Conservation (phyloP, 257 asterid species). For the Nicotiana knightiana region DNA sequence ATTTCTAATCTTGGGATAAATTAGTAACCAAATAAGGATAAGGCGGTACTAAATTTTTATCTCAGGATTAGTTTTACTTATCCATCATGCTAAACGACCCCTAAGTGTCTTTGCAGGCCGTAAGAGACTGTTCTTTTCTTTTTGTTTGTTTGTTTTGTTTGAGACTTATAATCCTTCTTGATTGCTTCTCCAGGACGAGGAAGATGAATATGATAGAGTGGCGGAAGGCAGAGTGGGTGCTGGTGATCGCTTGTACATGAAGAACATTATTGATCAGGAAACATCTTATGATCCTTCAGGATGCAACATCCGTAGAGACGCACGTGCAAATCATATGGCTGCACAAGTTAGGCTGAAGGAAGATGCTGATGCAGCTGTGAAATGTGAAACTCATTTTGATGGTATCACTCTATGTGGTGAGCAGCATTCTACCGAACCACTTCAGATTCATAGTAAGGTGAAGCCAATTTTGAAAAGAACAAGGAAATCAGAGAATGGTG, state of each 20-base stretch:
- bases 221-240: slow-evolving; percentile 51
- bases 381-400: slow-evolving; percentile 19
- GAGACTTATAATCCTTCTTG: background rate
- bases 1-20: too few species aligned
- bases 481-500: slow-evolving; percentile 3
- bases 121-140: too few species aligned
- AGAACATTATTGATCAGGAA: slow-evolving; percentile 37
- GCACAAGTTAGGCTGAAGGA: slow-evolving; percentile 70
- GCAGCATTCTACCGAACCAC: background rate
- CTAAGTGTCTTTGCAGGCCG: too few species aligned
- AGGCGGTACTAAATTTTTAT: too few species aligned
- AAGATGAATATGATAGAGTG: slow-evolving; percentile 81
- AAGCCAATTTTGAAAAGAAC: slow-evolving; percentile 3
- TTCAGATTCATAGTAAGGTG: background rate
- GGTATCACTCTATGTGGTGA: background rate
- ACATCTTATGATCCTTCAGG: slow-evolving; percentile 39
- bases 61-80: too few species aligned
- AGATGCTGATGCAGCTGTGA: slow-evolving; percentile 71
- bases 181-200: slow-evolving; percentile 62
- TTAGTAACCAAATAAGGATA: too few species aligned
- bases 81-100: too few species aligned
- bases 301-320: slow-evolving; percentile 30
- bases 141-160: background rate
- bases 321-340: slow-evolving; percentile 82
- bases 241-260: slow-evolving; percentile 50